Conservation (phyloP, 2,329 filamentous ascomycete species). For the Myriosclerotinia curreyana region DNA sequence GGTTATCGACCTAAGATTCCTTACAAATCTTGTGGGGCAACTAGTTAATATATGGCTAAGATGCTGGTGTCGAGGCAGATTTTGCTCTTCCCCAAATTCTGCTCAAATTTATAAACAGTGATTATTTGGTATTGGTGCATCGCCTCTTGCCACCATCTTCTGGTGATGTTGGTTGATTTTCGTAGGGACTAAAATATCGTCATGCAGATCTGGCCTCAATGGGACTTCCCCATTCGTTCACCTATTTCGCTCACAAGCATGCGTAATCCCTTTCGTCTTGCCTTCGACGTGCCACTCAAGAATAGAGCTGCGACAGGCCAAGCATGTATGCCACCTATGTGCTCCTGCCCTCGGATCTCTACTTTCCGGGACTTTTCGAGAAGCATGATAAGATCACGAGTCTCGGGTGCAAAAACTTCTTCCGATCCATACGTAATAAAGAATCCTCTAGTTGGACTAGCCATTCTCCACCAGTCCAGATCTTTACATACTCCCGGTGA, state of each 20-base stretch:
- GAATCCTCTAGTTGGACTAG: conserved; percentile 64
- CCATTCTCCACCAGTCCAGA: conserved; percentile 61
- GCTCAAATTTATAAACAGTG: not conserved
- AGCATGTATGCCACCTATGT: conserved; percentile 69
- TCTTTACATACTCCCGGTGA: conserved; percentile 72
- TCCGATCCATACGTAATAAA: conserved; percentile 71
- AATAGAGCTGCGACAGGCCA: conserved; percentile 73
- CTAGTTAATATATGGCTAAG: too few species aligned
- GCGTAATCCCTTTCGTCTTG: conserved; percentile 52
- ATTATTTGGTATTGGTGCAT: too few species aligned
- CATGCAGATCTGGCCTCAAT: not conserved
- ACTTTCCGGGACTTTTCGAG: conserved; percentile 51
- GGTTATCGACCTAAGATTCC: not conserved
- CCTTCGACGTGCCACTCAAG: conserved; percentile 47
- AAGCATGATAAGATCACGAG: conserved; percentile 56
- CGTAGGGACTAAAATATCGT: not conserved
- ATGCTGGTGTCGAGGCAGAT: not conserved
- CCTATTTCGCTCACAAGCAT: conserved; percentile 23
- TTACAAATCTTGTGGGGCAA: not conserved
- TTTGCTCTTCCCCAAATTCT: not conserved
- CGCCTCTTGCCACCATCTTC: not conserved
- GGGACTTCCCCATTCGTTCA: conserved; percentile 15
- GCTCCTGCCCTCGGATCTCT: conserved; percentile 45
- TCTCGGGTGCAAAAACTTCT: conserved; percentile 73
- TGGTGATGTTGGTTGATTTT: not conserved